Evolutionary conservation across 2,329 filamentous ascomycete genomes (phyloP), one percentile per base, ranked within the genome.

Genomic region (Elsinoe batatas): DNA sequence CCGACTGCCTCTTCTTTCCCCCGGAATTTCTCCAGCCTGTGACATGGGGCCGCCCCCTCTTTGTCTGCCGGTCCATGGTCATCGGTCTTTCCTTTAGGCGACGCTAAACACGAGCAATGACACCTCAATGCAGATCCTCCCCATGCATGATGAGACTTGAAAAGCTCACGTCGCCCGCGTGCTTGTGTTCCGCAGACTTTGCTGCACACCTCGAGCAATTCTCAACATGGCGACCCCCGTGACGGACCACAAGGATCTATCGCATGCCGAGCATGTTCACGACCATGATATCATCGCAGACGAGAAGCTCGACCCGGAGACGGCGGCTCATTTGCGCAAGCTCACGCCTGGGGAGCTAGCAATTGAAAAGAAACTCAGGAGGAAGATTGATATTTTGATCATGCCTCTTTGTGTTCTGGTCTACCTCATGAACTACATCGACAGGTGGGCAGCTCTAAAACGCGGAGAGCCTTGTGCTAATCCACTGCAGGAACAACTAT

Each of bases 381-480:
- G 80, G 62, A 90, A 88, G 71, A 83, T 91, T 57, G 87, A 91
- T 66, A 63, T 75, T 15, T 76, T 85, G 44, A 62, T 90, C 68
- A 75, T 88, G 62, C 84, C 85, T 0, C 81, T 84, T 71, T 74
- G 90, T 56, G 81, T 89, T 46, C 65, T 88, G 61, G 87, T 90
- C 70, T 87, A 87, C 64, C 85, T 87, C 65, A 76, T 84, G 72
- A 88, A 88, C 70, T 88, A 87, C 47, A 70, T 84, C 12, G 79
- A 82, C 62, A 32, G 63, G 66, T 68, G 65, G 53, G 43, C 10
- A 17, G 3, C 20, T 6, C n/a, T 17, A 5, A 32, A 17, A 20
- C 10, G 2, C 55, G 43, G 13, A 54, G 22, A n/a, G 3, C 18
- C 18, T 26, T 5, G 11, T n/a, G 50, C 46, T 46, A n/a, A 38